Conservation (phyloP, 2,329 filamentous ascomycete species). For the Aspergillus pseudoviridinutans region DNA sequence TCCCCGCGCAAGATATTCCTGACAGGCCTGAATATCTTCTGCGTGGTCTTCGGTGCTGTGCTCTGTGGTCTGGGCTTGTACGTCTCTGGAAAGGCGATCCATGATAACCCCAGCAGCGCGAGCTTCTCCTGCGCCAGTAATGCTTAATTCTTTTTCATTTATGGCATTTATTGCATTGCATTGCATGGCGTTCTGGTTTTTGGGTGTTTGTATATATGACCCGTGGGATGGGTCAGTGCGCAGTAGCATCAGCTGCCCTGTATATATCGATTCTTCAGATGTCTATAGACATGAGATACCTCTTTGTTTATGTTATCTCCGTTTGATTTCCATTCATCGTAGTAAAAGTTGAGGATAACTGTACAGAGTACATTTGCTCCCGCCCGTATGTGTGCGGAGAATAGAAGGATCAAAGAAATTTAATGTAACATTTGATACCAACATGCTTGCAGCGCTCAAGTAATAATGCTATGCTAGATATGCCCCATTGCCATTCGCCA, state of each 20-base stretch:
- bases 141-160: slow-evolving; percentile 9
- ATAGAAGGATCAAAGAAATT: not conserved
- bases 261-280: not conserved
- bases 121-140: slow-evolving; percentile 33
- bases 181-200: not conserved
- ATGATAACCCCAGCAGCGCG: slow-evolving; percentile 26
- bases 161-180: not conserved
- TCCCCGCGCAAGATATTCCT: slow-evolving; percentile 28
- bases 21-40: slow-evolving; percentile 22
- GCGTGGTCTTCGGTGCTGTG: slow-evolving; percentile 17
- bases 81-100: slow-evolving; percentile 32
- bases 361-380: too few relatives aligned
- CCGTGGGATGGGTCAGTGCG: not conserved
- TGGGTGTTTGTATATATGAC: not conserved
- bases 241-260: not conserved
- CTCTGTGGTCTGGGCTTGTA: slow-evolving; percentile 33
- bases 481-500: not conserved
- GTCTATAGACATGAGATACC: not conserved
- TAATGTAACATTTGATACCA: not conserved
- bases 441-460: not conserved
- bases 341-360: not conserved
- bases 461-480: not conserved
- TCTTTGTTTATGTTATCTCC: not conserved
- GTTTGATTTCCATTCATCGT: not conserved
- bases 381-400: too few relatives aligned